Evolutionary conservation across 768 basidiomycete genomes (phyloP), one percentile per base, ranked within the genome.

Genomic region (Galerina marginata): DNA sequence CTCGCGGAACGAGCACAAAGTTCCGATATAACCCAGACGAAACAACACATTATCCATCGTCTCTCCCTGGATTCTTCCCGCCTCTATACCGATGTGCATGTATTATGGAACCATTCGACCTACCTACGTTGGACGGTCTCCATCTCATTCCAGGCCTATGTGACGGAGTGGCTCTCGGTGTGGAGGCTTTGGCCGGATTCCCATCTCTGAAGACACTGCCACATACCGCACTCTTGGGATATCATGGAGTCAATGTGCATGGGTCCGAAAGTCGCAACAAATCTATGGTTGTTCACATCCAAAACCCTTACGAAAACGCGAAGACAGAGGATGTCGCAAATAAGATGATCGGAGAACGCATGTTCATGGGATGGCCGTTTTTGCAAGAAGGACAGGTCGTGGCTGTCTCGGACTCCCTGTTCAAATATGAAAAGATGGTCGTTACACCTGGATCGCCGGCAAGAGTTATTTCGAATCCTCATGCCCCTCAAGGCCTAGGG

Each of bases 31-130:
- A 85, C 63, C 72, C 77, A 9, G 81, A 86, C 37, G 83, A 87
- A 64, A 83, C 90, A 26, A 87, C 81, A 0, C 70, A 79, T 14
- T 99, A 97, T 70, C 92, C 95, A 0, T 97, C 96, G 0, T 96
- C 97, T 2, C 77, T 96, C 1, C 95, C 95, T 1, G 92, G 94
- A 4, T 95, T 98, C 80, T 97, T 99, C 85, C 96, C 97, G 10
- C 83, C 93, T 25, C 75, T 99, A 14, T 77, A 87, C 64, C 86
- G 89, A 38, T 96, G 92, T 66, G 86, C 85, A 15, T 96, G 93
- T 73, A 75, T 75, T 58, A 91, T 87, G 85, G 89, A 91, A 62
- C 78, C 89, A 0, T 99, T 93, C 78, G 84, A 96, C 67, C 83
- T 99, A 9, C 97, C 97, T 0, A 95, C 90, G 0, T 81, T 99